A percentile compares a stretch with the other conserved stretches of the same genome.
Conservation (phyloP, 2,329 filamentous ascomycete species). For the Colletotrichum incanum region DNA sequence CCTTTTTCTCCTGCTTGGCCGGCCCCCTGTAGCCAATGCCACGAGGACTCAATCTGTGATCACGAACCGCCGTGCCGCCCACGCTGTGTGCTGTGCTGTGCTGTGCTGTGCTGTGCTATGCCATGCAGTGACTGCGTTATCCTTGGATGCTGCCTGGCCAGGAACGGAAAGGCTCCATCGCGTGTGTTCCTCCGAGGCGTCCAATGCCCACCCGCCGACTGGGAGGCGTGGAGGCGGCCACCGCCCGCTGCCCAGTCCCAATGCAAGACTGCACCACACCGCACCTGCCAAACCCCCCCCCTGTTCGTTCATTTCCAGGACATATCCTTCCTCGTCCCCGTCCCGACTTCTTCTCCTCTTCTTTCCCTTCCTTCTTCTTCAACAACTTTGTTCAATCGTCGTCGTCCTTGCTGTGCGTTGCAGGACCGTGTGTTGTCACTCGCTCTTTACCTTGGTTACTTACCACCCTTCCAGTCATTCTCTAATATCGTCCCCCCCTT, state of each 20-base stretch:
- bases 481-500: slow-evolving; percentile 43
- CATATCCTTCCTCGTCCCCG: slow-evolving; percentile 41
- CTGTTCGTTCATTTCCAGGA: slow-evolving; percentile 39
- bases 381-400: slow-evolving; percentile 51
- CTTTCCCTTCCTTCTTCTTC: slow-evolving; percentile 48
- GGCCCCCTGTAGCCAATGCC: neutral
- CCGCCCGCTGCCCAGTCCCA: slow-evolving; percentile 27
- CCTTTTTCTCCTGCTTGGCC: neutral
- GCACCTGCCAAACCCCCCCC: slow-evolving; percentile 21
- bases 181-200: slow-evolving; percentile 29
- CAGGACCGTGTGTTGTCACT: slow-evolving; percentile 48
- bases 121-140: slow-evolving; percentile 6
- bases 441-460: slow-evolving; percentile 42
- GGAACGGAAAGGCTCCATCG: slow-evolving; percentile 38
- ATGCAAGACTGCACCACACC: slow-evolving; percentile 29
- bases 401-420: slow-evolving; percentile 51
- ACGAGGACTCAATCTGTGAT: slow-evolving; percentile 13
- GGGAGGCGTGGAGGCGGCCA: slow-evolving; percentile 3
- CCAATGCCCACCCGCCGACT: slow-evolving; percentile 2
- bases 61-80: slow-evolving; percentile 17
- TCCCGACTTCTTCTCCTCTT: slow-evolving; percentile 38
- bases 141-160: slow-evolving; percentile 27
- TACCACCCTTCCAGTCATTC: slow-evolving; percentile 47
- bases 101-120: neutral
- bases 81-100: neutral